These are phyloP conservation scores for Parafenestella ontariensis DNA, from an alignment of 2,329 filamentous ascomycete species.

Conservation along the genomic window DNA sequence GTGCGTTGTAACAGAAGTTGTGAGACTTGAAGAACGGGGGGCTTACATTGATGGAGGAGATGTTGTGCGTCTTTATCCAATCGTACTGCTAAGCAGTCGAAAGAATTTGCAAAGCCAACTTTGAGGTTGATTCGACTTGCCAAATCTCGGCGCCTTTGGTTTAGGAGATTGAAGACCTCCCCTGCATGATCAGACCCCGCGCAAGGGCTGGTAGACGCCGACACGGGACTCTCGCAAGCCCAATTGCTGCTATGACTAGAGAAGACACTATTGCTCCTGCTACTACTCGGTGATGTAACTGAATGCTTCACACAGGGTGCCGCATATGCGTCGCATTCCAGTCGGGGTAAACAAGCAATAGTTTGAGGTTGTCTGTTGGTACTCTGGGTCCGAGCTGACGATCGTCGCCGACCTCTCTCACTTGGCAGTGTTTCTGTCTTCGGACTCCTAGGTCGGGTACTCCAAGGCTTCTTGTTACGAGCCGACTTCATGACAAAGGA, in stretches of 20 bases:
- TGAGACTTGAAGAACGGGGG: background rate
- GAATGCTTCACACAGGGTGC: constrained; percentile 13
- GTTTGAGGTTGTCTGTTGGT: constrained; percentile 1
- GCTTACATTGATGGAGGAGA: constrained; percentile 41
- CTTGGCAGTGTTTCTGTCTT: constrained; percentile 13
- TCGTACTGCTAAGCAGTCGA: constrained; percentile 36
- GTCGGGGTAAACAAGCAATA: background rate
- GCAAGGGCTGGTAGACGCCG: constrained; percentile 22
- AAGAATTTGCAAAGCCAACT: constrained; percentile 22
- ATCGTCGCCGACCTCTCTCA: background rate
- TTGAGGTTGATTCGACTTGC: constrained; percentile 17
- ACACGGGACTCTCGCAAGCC: constrained; percentile 20
- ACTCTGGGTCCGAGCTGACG: constrained; percentile 4
- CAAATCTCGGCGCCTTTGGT: constrained; percentile 5
- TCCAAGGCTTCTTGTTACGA: constrained; percentile 41
- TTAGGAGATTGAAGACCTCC: constrained; percentile 16
- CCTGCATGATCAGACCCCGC: constrained; percentile 16
- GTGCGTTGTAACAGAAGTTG: background rate
- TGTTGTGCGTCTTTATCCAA: constrained; percentile 23
- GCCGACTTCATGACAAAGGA: constrained; percentile 49
- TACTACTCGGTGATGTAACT: constrained; percentile 23
- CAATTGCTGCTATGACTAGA: constrained; percentile 15
- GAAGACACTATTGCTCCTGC: constrained; percentile 19
- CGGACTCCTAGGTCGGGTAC: constrained; percentile 36
- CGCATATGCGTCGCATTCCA: constrained; percentile 4